A percentile compares a stretch with the other conserved stretches of the same genome.
Evolutionary conservation across 169 alveolate genomes (phyloP).

Genomic region (Eimeria praecox): DNA sequence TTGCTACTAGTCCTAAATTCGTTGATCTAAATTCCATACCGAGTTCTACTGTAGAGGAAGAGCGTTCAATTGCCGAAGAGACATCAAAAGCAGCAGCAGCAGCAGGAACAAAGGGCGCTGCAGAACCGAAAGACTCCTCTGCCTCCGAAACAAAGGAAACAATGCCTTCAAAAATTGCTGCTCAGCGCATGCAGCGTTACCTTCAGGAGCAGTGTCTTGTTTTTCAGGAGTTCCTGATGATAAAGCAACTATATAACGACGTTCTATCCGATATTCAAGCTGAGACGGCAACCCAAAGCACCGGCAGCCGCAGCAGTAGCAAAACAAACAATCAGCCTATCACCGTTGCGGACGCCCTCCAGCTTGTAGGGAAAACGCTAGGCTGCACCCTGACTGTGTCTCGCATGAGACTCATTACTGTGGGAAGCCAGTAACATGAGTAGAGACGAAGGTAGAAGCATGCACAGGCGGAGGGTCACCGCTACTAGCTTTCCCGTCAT

Average conservation of each 20-base stretch:
- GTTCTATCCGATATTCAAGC: neutral
- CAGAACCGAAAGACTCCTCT: neutral
- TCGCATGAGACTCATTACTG: constrained; percentile 35
- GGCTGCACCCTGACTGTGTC: constrained; percentile 41
- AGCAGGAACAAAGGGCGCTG: neutral
- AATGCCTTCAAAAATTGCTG: neutral
- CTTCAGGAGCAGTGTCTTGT: constrained; percentile 62
- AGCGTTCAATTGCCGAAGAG: constrained; percentile 29
- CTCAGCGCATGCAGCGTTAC: neutral
- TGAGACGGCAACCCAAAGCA: neutral
- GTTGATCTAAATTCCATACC: constrained; percentile 23
- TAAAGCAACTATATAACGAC: neutral
- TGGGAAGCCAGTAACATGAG: neutral
- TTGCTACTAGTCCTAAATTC: constrained; percentile 24
- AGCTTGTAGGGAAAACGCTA: constrained; percentile 25
- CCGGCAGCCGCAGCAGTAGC: neutral
- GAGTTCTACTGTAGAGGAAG: neutral
- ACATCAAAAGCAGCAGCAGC: neutral
- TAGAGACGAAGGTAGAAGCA: neutral
- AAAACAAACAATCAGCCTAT: neutral
- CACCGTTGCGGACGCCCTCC: constrained; percentile 40
- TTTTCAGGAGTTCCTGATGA: constrained; percentile 29
- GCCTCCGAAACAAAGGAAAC: neutral
- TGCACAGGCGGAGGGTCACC: neutral
- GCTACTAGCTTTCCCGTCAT: neutral